Evolutionary conservation across 306 rosid genomes (phyloP).

Genomic region (Fragaria ananassa): DNA sequence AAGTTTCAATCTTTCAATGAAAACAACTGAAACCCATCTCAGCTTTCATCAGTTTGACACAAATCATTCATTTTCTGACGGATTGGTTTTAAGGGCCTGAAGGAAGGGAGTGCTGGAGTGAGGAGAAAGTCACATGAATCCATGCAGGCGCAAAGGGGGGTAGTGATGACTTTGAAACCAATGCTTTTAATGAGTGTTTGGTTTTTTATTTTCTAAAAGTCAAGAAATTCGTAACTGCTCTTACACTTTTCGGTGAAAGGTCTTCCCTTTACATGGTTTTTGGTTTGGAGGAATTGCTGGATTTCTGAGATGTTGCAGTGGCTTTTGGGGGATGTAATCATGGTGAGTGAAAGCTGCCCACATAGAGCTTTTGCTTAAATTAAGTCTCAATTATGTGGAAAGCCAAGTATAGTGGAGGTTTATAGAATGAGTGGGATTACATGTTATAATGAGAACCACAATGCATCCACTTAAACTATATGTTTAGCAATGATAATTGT

Average conservation of each 20-base stretch:
- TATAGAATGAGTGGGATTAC: constrained; percentile 45
- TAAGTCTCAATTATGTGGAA: constrained; percentile 49
- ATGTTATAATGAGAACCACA: constrained; percentile 42
- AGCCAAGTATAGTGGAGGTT: constrained; percentile 45
- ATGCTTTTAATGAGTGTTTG: constrained; percentile 46
- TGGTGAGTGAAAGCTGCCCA: constrained; percentile 52
- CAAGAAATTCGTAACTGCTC: constrained; percentile 51
- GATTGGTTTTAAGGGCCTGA: constrained; percentile 34
- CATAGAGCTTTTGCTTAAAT: constrained; percentile 42
- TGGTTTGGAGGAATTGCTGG: constrained; percentile 49
- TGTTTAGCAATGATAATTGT: not conserved
- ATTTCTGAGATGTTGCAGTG: constrained; percentile 53
- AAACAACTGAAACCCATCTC: not conserved
- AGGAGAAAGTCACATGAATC: constrained; percentile 54
- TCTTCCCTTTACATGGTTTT: constrained; percentile 30
- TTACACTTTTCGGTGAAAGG: constrained; percentile 95
- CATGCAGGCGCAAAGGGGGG: constrained; percentile 48
- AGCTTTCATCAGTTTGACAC: not conserved
- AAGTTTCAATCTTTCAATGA: constrained; percentile 2
- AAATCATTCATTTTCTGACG: constrained; percentile 22
- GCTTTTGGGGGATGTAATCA: constrained; percentile 74
- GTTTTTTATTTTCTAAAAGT: constrained; percentile 37
- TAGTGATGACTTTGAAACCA: constrained; percentile 39
- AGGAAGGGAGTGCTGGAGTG: constrained; percentile 33
- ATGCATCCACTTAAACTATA: constrained; percentile 22